phyloP scores from a whole-genome alignment of 169 alveolate species.

The Plasmodium yoelii region DNA sequence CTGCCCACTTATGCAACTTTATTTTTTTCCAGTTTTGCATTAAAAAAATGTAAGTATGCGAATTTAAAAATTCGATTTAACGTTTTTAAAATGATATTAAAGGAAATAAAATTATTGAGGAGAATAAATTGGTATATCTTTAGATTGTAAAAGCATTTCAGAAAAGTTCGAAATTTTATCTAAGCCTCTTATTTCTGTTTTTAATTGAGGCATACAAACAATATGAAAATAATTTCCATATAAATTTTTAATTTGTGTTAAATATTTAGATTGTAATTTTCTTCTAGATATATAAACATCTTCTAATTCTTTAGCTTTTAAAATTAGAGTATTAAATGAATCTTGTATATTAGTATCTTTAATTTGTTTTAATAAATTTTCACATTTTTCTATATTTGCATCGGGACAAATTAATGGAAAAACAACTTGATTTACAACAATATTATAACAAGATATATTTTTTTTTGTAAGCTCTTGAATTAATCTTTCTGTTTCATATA shows the following conservation, averaged over 20 bases:
- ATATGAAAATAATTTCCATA: constrained; percentile 97
- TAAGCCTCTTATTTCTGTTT: constrained; percentile 92
- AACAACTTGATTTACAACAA: constrained; percentile 97
- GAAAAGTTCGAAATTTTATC: constrained; percentile 80
- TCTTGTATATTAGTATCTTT: constrained; percentile 17
- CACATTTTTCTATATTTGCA: constrained; percentile 29
- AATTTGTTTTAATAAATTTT: constrained; percentile 11
- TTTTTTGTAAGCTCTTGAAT: constrained; percentile 96
- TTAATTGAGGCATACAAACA: constrained; percentile 89
- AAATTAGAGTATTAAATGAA: constrained; percentile 13
- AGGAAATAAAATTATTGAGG: too few species aligned
- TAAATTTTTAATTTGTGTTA: constrained; percentile 94
- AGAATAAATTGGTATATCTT: constrained; percentile 79
- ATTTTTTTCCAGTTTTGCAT: too few species aligned
- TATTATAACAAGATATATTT: constrained; percentile 95
- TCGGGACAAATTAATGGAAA: constrained; percentile 88
- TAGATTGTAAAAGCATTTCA: constrained; percentile 79
- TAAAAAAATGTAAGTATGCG: too few species aligned
- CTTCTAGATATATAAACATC: constrained; percentile 83
- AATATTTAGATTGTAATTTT: constrained; percentile 96
- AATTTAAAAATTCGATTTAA: too few species aligned
- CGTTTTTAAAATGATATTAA: too few species aligned
- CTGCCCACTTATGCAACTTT: too few species aligned
- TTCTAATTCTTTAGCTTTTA: constrained; percentile 80
- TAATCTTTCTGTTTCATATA: constrained; percentile 98